Base-by-base conservation (phyloP, 306 rosid species). In the Albizia julibrissin region DNA sequence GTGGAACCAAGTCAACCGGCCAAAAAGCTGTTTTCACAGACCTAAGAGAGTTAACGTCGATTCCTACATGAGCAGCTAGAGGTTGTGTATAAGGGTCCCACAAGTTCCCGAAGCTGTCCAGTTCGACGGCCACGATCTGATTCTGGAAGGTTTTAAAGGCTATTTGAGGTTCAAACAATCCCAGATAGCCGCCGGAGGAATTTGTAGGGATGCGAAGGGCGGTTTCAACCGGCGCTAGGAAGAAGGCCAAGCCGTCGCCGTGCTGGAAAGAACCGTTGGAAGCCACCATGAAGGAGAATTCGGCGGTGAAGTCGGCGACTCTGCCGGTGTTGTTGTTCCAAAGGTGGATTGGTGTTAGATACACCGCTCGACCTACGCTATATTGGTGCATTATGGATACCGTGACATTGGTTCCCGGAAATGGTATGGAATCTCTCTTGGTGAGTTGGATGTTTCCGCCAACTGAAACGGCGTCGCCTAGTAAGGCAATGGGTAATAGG, bases 171-270 rank as follows among this genome's bases (percentile, higher is more conserved):
- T 69, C 73, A 40, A 89, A 86, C 29, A 92, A 13, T 73, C 71
- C 76, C 0, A 82, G 73, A 44, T 43, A 76, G 2, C 85, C 85
- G 0, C 85, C 85, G 0, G 42, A 34, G 5, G 94, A 90, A 11
- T 87, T 62, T 0, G 11, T 7, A 0, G 91, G 97, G 31, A 83
- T 68, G 8, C 9, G 6, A 5, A 80, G 21, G 26, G 69, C 80
- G 21, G 87, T 71, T 5, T 59, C 75, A 11, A 79, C 54, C 10
- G 92, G 90, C 4, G 80, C 74, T 6, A 91, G 42, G 80, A 91
- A 84, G 89, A 91, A 90, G 26, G 90, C 72, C 15, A 91, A 68
- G 33, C 92, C 92, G 19, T 91, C 91, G 0, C 91, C 92, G 39
- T 67, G 43, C 3, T 10, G 8, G 0, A 0, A 1, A 24, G 10